A percentile compares a stretch with the other conserved stretches of the same genome.
phyloP scores from a whole-genome alignment of 2,329 filamentous ascomycete genomes.

The Talaromyces sp. region DNA sequence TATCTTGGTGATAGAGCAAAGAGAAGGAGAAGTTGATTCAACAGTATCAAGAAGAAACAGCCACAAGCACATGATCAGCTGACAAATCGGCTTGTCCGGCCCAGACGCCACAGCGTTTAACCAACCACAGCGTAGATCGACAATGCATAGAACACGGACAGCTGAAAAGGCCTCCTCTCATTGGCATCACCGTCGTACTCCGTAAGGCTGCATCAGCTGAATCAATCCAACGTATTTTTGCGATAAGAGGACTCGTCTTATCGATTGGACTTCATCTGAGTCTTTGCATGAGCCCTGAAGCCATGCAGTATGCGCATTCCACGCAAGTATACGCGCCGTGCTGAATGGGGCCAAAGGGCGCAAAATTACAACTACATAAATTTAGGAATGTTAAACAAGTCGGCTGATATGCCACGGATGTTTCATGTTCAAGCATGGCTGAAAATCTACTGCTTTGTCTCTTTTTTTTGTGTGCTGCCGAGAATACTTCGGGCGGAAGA shows the following conservation, averaged over 20 bases:
- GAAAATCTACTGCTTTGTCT: neutral
- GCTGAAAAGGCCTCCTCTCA: slow-evolving; percentile 4
- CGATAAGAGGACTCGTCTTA: neutral
- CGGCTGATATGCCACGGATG: neutral
- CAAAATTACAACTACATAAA: neutral
- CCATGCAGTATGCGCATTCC: neutral
- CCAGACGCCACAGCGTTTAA: neutral
- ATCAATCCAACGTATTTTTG: neutral
- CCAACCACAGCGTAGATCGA: slow-evolving; percentile 3
- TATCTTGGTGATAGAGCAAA: neutral
- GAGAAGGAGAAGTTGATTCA: neutral
- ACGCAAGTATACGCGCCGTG: slow-evolving; percentile 7
- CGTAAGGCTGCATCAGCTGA: slow-evolving; percentile 17
- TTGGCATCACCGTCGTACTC: slow-evolving; percentile 3
- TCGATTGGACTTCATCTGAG: neutral
- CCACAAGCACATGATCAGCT: slow-evolving; percentile 8
- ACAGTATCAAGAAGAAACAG: neutral
- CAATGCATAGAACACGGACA: slow-evolving; percentile 5
- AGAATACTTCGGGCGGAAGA: neutral
- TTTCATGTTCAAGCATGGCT: slow-evolving; percentile 3
- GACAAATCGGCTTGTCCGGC: slow-evolving; percentile 6
- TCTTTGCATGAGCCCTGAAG: neutral
- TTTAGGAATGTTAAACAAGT: neutral
- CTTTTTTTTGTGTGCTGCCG: neutral
- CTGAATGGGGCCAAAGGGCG: neutral